Base-by-base conservation (phyloP, 768 basidiomycete species). In the Chlorophyllum brunneum region DNA sequence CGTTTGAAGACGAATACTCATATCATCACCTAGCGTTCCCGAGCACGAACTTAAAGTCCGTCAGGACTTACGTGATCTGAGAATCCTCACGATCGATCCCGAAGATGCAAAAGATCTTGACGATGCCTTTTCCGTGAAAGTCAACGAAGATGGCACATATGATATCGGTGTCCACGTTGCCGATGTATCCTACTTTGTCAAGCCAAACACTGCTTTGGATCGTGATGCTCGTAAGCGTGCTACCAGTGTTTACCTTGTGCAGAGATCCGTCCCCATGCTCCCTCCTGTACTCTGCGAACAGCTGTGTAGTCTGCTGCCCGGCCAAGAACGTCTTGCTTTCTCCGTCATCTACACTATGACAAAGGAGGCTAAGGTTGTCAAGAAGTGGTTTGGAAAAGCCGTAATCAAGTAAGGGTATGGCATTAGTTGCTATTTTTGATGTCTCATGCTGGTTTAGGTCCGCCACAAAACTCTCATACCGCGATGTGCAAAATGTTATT, bases 181-280 rank as follows among this genome's bases (percentile, higher is more conserved):
- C 9, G 97, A 99, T 67, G 95, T 98, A 5, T 92, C 95, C 2
- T 88, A 87, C 74, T 98, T 98, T 69, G 86, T 92, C 61, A 92
- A 91, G 69, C 87, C 92, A 20, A 94, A 93, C 65, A 97, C 95
- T 9, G 90, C 97, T n/a, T 75, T 99, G 60, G 97, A 99, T 63
- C 91, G 97, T 20, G 97, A 99, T 70, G 97, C 97, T 34, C 85
- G 95, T 58, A 98, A 98, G 70, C 81, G 95, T 54, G 97, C 95
- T 23, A 98, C 94, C 2, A 94, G 90, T 61, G 97, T 99, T 41
- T 98, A 98, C 64, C 87, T 99, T 38, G 84, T 98, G 23, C 97
- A 99, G 67, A 85, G 95, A 49, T 85, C 88, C 18, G 95, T 98
- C 10, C 95, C 95, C 1, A 99, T 99, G 97, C 75, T 99, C 7